These are phyloP conservation scores for Baudoinia panamericana DNA, from an alignment of 495 filamentous ascomycete genomes.

Conservation along the genomic window DNA sequence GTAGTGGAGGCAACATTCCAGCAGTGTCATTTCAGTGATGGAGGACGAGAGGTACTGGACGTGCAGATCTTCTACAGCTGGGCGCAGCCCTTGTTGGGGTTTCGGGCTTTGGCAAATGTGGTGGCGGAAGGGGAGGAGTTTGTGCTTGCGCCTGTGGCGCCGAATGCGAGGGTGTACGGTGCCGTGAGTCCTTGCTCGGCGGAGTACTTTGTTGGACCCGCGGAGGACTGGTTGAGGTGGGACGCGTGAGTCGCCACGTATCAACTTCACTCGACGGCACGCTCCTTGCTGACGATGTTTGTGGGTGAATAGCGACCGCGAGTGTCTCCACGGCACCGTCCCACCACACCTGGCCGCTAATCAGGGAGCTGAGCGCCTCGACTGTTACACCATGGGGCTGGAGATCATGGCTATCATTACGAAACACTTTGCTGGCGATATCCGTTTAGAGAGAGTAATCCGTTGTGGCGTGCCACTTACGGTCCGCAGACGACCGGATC, in stretches of 20 bases:
- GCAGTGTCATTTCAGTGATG: too few species aligned
- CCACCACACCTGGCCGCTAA: conserved; percentile 2
- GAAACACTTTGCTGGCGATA: conserved; percentile 1
- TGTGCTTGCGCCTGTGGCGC: too few species aligned
- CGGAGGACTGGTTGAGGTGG: conserved; percentile 9
- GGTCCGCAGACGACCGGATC: conserved; percentile 6
- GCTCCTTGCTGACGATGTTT: too few species aligned
- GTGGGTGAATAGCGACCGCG: too few species aligned
- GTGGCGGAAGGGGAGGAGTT: conserved; percentile 1
- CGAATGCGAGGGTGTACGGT: too few species aligned
- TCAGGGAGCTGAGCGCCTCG: conserved; percentile 5
- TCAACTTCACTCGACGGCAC: too few species aligned
- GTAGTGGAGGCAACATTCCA: conserved; percentile 6
- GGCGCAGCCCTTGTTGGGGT: conserved; percentile 3
- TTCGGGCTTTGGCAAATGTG: conserved; percentile 2
- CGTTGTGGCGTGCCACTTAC: conserved; percentile 11
- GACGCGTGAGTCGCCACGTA: not conserved
- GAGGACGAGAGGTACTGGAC: not conserved
- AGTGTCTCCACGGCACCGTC: conserved; percentile 6
- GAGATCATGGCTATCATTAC: conserved; percentile 4
- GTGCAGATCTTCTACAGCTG: conserved; percentile 1
- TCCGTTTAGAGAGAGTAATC: conserved; percentile 5
- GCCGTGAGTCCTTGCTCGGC: not conserved
- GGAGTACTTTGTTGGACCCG: conserved; percentile 9
- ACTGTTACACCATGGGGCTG: conserved; percentile 11